Evolutionary conservation across 2,329 filamentous ascomycete genomes (phyloP).

Genomic region (Podosphaera fusca): DNA sequence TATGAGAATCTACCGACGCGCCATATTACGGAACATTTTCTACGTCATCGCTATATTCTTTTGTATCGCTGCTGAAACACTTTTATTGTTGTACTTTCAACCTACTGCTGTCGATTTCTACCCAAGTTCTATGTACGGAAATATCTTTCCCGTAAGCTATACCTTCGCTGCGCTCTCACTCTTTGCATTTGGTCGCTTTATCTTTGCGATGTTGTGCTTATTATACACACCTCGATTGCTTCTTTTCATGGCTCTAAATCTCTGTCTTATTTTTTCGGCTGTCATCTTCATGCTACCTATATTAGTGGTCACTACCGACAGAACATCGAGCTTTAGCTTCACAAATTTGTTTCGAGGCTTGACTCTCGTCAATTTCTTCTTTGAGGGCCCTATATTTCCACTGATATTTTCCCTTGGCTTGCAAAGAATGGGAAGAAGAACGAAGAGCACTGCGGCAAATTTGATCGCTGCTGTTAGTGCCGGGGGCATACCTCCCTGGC

Average conservation of each 20-base stretch:
- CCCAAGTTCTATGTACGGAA: slow-evolving; percentile 43
- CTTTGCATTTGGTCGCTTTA: not conserved
- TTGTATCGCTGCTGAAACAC: not conserved
- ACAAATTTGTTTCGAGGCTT: slow-evolving; percentile 18
- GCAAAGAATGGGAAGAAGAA: slow-evolving; percentile 53
- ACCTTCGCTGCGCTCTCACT: slow-evolving; percentile 44
- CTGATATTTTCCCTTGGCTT: slow-evolving; percentile 63
- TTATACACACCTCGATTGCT: slow-evolving; percentile 24
- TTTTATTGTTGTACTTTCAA: slow-evolving; percentile 35
- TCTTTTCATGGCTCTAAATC: not conserved
- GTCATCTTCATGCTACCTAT: slow-evolving; percentile 42
- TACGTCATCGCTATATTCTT: slow-evolving; percentile 26
- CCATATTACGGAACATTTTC: slow-evolving; percentile 31
- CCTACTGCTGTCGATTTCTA: slow-evolving; percentile 38
- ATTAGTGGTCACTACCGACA: slow-evolving; percentile 21
- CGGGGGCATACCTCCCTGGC: slow-evolving; percentile 50
- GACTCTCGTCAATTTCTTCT: slow-evolving; percentile 55
- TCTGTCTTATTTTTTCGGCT: slow-evolving; percentile 36
- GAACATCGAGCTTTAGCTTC: not conserved
- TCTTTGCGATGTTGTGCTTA: slow-evolving; percentile 38
- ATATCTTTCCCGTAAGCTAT: slow-evolving; percentile 31
- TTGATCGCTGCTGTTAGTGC: slow-evolving; percentile 49
- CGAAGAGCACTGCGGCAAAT: slow-evolving; percentile 51
- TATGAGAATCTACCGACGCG: not conserved
- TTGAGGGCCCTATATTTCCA: slow-evolving; percentile 60